These are phyloP conservation scores for Geotrichum europaeum DNA, from an alignment of 1,139 yeast species.

Conservation along the genomic window DNA sequence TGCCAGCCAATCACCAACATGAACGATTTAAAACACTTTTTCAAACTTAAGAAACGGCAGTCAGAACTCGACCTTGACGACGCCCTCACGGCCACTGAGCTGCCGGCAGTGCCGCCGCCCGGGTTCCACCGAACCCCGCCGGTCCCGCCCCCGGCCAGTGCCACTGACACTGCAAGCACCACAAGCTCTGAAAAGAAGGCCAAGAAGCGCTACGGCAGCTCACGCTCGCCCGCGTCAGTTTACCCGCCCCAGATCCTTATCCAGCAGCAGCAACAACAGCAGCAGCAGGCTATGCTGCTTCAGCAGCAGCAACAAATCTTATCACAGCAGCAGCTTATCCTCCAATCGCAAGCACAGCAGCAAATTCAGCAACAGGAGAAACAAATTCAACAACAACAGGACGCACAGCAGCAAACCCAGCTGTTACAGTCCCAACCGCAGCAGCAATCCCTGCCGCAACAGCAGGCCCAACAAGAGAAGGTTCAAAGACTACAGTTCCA, in stretches of 20 bases:
- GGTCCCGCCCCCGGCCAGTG: neutral
- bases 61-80: neutral
- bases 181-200: neutral
- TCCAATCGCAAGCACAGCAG: slow-evolving; percentile 9
- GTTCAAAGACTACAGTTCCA: neutral
- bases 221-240: slow-evolving; percentile 4
- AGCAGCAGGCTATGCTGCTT: neutral
- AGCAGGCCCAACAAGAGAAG: too few relatives aligned
- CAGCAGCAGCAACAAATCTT: slow-evolving; percentile 18
- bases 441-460: slow-evolving; percentile 12
- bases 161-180: neutral
- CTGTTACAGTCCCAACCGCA: slow-evolving; percentile 4
- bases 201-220: neutral
- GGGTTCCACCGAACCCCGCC: slow-evolving; percentile 2
- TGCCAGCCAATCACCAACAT: neutral
- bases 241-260: neutral
- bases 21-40: neutral
- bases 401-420: slow-evolving; percentile 11
- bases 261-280: slow-evolving; percentile 16
- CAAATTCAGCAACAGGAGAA: neutral
- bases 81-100: slow-evolving; percentile 1
- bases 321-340: slow-evolving; percentile 17
- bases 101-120: slow-evolving; percentile 4
- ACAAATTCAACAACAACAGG: slow-evolving; percentile 17
- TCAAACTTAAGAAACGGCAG: neutral